Conservation (phyloP, 2,329 filamentous ascomycete genomes). For the Paramyrothecium sp. region DNA sequence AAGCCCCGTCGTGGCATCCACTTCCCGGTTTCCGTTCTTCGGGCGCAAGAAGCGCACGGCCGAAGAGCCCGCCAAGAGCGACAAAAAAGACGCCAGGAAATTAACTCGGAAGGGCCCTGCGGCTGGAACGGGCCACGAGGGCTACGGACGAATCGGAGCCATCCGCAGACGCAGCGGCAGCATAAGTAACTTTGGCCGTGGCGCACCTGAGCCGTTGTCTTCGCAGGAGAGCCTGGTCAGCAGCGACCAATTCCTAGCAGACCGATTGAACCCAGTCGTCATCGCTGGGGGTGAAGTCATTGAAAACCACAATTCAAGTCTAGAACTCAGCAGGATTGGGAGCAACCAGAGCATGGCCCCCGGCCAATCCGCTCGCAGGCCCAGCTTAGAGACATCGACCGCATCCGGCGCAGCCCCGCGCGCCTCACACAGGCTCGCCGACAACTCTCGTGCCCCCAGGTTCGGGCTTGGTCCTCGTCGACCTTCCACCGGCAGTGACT, state of each 20-base stretch:
- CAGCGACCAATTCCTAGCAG: conserved; percentile 56
- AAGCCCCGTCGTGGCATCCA: conserved; percentile 54
- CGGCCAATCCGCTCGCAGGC: conserved; percentile 40
- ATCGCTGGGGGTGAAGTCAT: conserved; percentile 63
- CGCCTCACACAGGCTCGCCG: conserved; percentile 53
- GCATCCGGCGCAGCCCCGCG: conserved; percentile 38
- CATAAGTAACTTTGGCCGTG: conserved; percentile 45
- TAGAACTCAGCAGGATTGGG: conserved; percentile 46
- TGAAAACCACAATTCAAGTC: conserved; percentile 56
- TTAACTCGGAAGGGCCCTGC: conserved; percentile 69
- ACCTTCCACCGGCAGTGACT: conserved; percentile 57
- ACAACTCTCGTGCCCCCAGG: conserved; percentile 39
- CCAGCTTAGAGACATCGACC: conserved; percentile 37
- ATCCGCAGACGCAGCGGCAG: conserved; percentile 64
- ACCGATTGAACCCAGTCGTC: conserved; percentile 64
- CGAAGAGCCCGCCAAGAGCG: conserved; percentile 41
- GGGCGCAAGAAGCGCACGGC: conserved; percentile 63
- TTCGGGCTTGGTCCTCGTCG: conserved; percentile 27
- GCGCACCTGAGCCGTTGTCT: conserved; percentile 39
- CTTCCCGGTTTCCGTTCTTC: conserved; percentile 75
- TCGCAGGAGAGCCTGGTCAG: conserved; percentile 52
- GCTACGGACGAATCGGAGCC: conserved; percentile 67
- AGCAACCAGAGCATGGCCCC: conserved; percentile 47
- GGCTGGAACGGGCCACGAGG: conserved; percentile 93
- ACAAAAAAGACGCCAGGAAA: conserved; percentile 50